Evolutionary conservation across 1,139 yeast species (phyloP), one percentile per base, ranked within the genome.

Genomic region (Magnusiomyces sp.): DNA sequence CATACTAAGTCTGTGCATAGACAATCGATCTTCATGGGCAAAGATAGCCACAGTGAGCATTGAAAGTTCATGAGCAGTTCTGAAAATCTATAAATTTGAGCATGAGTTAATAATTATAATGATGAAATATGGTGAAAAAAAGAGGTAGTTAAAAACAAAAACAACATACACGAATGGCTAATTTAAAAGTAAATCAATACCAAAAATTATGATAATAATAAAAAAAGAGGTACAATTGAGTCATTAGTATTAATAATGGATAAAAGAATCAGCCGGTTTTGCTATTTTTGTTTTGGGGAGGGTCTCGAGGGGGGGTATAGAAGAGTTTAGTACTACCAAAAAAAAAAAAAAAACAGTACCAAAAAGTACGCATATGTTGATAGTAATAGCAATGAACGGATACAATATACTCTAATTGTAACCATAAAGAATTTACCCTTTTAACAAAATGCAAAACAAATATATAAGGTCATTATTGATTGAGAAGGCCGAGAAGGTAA

Each of bases 31-130:
- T 70, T 92, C 97, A 67, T 90, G 95, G 44, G 97, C 90, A 68
- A 89, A 94, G 63, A 94, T 83, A 47, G 98, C 98, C 49, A 92
- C 97, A 0, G 99, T 92, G 64, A 86, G 90, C 96, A 94, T 88
- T 41, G 95, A 85, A 64, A 92, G 76, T 69, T 94, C 98, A 71
- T 94, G 98, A 54, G 98, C 98, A 36, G 97, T 84, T 72, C 98
- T 80, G 71, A 92, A 94, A 66, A 92, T 81, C 62, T 59, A 45
- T 76, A 50, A 43, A n/a, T 17, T 13, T 19, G 11, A 40, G 11
- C 14, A 20, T 17, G 10, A 40, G 36, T 19, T 23, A 23, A 23
- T 23, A 5, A 23, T 23, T 23, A 23, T 23, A 7, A 29, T n/a
- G 36, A 33, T 7, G 23, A 47, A 20, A 37, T 2, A 29, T 14